Evolutionary conservation across 345 rosid species (phyloP).

Genomic region (Lenwebbia sp.): DNA sequence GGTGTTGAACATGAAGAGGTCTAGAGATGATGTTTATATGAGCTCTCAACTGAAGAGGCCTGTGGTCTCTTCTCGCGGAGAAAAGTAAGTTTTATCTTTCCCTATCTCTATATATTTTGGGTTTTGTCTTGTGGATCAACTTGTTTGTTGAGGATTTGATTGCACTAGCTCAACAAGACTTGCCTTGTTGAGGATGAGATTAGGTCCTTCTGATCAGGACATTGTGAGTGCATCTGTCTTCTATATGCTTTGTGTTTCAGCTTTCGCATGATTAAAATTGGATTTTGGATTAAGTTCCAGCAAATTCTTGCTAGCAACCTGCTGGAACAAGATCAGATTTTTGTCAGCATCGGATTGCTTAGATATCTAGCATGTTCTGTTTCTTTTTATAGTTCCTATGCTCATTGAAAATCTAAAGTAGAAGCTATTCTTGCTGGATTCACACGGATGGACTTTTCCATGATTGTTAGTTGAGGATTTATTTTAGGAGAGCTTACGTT

Average conservation of each 20-base stretch:
- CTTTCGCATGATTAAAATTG: background rate
- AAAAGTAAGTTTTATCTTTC: slow-evolving; percentile 42
- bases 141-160: background rate
- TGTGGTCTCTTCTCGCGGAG: slow-evolving; percentile 51
- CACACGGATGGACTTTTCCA: background rate
- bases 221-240: background rate
- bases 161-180: background rate
- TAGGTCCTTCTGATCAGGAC: background rate
- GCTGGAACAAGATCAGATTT: background rate
- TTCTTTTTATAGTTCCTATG: background rate
- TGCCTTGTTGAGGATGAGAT: slow-evolving; percentile 8
- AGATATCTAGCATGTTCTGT: background rate
- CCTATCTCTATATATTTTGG: background rate
- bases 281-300: background rate
- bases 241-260: background rate
- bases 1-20: slow-evolving; percentile 54
- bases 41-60: slow-evolving; percentile 53
- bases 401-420: background rate
- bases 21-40: slow-evolving; percentile 61
- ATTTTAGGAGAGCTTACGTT: background rate
- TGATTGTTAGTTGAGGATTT: background rate
- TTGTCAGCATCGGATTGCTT: background rate
- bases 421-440: background rate
- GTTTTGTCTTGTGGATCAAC: background rate
- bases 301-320: background rate